Conservation (phyloP, 2,329 filamentous ascomycete species). For the Colletotrichum echinochloae region DNA sequence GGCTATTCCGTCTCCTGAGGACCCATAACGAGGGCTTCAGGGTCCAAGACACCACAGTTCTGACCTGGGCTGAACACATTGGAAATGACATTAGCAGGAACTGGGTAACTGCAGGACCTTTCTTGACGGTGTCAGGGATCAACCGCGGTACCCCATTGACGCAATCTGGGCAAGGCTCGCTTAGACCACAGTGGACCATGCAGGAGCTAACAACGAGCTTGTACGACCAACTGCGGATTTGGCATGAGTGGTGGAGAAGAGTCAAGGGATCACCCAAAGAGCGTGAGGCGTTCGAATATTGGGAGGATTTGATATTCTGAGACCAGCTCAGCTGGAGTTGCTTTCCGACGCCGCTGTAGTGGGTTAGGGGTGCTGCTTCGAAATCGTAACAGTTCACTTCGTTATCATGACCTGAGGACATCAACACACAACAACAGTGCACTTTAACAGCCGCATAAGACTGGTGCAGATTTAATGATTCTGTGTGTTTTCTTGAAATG, state of each 20-base stretch:
- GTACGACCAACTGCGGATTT: slow-evolving; percentile 48
- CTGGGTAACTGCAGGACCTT: slow-evolving; percentile 54
- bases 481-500: too few species aligned
- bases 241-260: slow-evolving; percentile 51
- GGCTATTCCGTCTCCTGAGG: slow-evolving; percentile 43
- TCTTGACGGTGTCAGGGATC: slow-evolving; percentile 55
- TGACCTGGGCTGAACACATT: slow-evolving; percentile 57
- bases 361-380: not conserved
- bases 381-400: not conserved
- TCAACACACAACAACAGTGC: not conserved
- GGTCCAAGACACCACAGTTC: slow-evolving; percentile 48
- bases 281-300: slow-evolving; percentile 10
- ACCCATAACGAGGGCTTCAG: slow-evolving; percentile 4
- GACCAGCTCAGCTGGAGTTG: not conserved
- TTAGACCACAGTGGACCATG: slow-evolving; percentile 48
- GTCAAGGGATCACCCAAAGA: slow-evolving; percentile 13
- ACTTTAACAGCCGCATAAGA: not conserved
- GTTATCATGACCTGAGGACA: not conserved
- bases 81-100: slow-evolving; percentile 58
- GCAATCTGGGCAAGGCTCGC: slow-evolving; percentile 52
- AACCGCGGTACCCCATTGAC: slow-evolving; percentile 48
- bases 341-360: not conserved
- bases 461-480: not conserved
- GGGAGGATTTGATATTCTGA: slow-evolving; percentile 34
- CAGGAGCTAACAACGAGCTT: slow-evolving; percentile 49